Evolutionary conservation across 2,329 filamentous ascomycete genomes (phyloP).

Genomic region (Arthrobotrys sphaeroides): DNA sequence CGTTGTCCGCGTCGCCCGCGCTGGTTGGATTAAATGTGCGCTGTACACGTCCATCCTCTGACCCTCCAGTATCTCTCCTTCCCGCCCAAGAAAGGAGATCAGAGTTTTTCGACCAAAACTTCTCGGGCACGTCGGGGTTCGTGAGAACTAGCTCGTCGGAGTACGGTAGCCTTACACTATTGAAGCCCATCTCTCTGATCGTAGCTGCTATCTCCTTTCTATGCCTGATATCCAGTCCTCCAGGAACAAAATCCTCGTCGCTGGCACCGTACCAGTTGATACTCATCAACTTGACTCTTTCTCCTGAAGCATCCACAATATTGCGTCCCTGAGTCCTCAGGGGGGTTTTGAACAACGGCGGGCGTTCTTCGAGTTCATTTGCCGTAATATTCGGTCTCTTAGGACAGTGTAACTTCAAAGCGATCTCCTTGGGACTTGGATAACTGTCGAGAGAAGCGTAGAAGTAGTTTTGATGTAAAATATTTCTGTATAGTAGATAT

Average conservation of each 20-base stretch:
- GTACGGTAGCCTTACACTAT: constrained; percentile 75
- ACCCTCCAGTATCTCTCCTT: not conserved
- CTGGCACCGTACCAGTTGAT: constrained; percentile 78
- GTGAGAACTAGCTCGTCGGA: constrained; percentile 73
- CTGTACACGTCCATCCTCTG: not conserved
- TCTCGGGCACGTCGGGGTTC: constrained; percentile 66
- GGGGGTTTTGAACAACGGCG: constrained; percentile 65
- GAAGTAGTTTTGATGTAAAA: constrained; percentile 34
- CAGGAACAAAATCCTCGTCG: constrained; percentile 72
- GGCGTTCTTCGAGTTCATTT: not conserved
- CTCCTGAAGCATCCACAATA: constrained; percentile 69
- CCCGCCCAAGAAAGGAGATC: constrained; percentile 4
- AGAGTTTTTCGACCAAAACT: constrained; percentile 45
- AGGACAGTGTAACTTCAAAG: constrained; percentile 35
- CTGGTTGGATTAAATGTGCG: not conserved
- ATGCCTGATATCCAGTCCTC: constrained; percentile 72
- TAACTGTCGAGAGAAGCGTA: constrained; percentile 33
- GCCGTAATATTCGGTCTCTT: constrained; percentile 3
- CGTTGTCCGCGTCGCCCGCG: constrained; percentile 59
- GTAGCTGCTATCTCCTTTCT: constrained; percentile 70
- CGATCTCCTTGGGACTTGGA: constrained; percentile 35
- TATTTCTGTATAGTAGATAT: constrained; percentile 48
- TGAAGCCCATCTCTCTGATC: constrained; percentile 73
- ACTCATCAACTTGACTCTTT: constrained; percentile 71
- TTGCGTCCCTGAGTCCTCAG: constrained; percentile 70